Conservation (phyloP, 345 rosid genomes). For the Heritiera littoralis region DNA sequence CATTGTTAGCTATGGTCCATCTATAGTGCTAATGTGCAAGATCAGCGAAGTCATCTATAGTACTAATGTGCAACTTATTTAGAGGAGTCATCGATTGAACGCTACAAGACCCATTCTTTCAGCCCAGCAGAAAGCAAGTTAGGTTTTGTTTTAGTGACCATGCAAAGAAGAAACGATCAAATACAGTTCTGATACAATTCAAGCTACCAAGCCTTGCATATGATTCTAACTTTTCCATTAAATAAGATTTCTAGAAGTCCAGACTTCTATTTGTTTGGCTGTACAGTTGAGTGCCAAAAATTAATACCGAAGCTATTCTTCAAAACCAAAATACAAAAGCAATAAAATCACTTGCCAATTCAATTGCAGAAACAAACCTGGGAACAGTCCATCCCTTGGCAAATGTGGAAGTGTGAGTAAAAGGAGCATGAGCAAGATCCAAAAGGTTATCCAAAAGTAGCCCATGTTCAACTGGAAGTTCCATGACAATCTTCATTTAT, state of each 20-base stretch:
- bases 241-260: background rate
- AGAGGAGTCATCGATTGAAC: background rate
- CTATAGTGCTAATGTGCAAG: too few species aligned
- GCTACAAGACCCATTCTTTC: background rate
- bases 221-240: background rate
- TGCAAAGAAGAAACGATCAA: background rate
- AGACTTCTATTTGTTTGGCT: background rate
- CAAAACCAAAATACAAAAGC: background rate
- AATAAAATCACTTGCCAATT: background rate
- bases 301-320: background rate
- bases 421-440: conserved; percentile 98
- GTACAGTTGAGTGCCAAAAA: background rate
- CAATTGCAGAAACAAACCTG: conserved; percentile 49
- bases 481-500: conserved; percentile 77
- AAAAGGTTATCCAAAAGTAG: conserved; percentile 91
- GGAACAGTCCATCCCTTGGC: conserved; percentile 99
- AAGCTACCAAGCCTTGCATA: background rate
- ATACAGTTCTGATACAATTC: background rate
- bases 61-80: background rate
- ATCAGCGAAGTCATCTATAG: too few species aligned
- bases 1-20: background rate
- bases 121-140: background rate
- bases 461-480: conserved; percentile 98
- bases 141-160: background rate
- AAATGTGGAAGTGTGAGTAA: conserved; percentile 94